These are phyloP conservation scores for Pecoramyces ruminantium DNA, from an alignment of 192 early-diverging fungal genomes.

Conservation along the genomic window DNA sequence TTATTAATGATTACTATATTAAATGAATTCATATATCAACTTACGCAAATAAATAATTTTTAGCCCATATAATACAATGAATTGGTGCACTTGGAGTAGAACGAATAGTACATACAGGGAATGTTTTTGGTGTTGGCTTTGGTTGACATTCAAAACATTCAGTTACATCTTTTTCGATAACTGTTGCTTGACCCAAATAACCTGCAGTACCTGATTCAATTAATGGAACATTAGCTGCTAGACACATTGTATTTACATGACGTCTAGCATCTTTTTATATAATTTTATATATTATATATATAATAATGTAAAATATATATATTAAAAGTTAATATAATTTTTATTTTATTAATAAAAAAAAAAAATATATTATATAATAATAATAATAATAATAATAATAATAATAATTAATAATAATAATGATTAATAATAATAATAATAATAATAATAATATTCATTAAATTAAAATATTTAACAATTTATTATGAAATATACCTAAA, in stretches of 20 bases:
- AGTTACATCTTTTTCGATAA: conserved; percentile 56
- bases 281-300: too few species aligned
- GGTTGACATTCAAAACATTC: conserved; percentile 93
- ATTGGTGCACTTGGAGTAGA: conserved; percentile 82
- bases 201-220: conserved; percentile 95
- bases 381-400: too few species aligned
- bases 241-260: conserved; percentile 90
- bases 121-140: conserved; percentile 69
- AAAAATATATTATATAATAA: not conserved
- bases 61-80: conserved; percentile 99
- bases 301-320: too few species aligned
- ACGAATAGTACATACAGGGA: conserved; percentile 92
- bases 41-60: conserved; percentile 80
- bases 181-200: conserved; percentile 77
- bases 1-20: too few species aligned
- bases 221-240: conserved; percentile 75
- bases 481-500: conserved; percentile 32
- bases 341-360: too few species aligned
- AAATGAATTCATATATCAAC: too few species aligned
- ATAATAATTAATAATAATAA: not conserved
- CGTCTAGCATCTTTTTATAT: conserved; percentile 55
- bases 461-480: too few species aligned
- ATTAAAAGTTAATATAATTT: too few species aligned
- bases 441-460: too few species aligned
- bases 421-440: too few species aligned